phyloP scores from a whole-genome alignment of 768 basidiomycete species.

The Rhizopogon vesiculosus region DNA sequence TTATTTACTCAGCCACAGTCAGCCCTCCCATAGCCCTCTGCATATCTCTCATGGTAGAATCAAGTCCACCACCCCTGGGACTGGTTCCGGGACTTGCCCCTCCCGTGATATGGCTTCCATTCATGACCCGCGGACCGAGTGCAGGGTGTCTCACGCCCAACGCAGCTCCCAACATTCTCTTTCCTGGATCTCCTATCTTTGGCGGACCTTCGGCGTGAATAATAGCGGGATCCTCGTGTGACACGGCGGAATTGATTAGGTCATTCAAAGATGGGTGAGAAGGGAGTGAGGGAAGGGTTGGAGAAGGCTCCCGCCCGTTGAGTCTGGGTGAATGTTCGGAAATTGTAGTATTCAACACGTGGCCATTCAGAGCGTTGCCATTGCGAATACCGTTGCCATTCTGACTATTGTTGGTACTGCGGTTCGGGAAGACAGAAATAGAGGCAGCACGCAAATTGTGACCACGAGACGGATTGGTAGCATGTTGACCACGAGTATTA shows the following conservation, averaged over 20 bases:
- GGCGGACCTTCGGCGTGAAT: constrained; percentile 53
- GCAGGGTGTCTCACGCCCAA: constrained; percentile 80
- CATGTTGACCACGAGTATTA: constrained; percentile 65
- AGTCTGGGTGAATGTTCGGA: constrained; percentile 42
- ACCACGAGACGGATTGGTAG: constrained; percentile 58
- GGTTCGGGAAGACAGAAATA: constrained; percentile 58
- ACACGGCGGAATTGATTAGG: constrained; percentile 69
- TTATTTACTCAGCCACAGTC: constrained; percentile 62
- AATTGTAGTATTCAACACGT: constrained; percentile 40
- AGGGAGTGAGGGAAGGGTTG: constrained; percentile 76
- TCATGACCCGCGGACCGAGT: constrained; percentile 56
- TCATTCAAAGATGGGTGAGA: constrained; percentile 83
- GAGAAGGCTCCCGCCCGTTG: constrained; percentile 68
- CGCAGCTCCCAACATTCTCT: constrained; percentile 85
- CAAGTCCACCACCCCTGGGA: constrained; percentile 35
- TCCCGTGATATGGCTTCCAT: constrained; percentile 30
- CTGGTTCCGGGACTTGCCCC: constrained; percentile 22
- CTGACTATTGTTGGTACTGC: constrained; percentile 37
- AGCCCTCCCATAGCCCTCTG: constrained; percentile 76
- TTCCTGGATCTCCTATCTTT: constrained; percentile 83
- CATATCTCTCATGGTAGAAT: constrained; percentile 59
- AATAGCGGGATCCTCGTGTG: constrained; percentile 64
- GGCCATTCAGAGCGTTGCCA: constrained; percentile 27
- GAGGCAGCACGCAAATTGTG: constrained; percentile 69
- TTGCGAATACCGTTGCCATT: constrained; percentile 26